Evolutionary conservation across 805 yeast genomes (phyloP).

Genomic region (Yamadazyma endophytica): DNA sequence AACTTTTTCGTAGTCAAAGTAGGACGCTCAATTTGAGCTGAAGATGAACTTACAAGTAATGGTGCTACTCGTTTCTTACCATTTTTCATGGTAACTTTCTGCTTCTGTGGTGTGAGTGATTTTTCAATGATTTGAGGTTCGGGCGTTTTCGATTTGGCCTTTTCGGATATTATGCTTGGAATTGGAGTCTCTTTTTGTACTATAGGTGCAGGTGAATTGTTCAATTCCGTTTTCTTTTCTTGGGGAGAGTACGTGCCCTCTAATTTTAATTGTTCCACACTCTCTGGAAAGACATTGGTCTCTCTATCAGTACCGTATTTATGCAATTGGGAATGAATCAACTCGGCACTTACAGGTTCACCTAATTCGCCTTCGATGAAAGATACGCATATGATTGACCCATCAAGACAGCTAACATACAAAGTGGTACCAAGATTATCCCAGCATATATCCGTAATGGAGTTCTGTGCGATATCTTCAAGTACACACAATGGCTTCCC

Average conservation of each 20-base stretch:
- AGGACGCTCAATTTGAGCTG: conserved; percentile 3
- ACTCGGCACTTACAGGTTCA: conserved; percentile 54
- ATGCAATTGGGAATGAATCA: conserved; percentile 64
- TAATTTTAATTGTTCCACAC: conserved; percentile 68
- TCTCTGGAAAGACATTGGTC: conserved; percentile 79
- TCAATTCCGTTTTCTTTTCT: conserved; percentile 11
- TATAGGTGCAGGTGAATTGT: not conserved
- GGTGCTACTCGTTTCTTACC: conserved; percentile 79
- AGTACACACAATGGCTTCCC: conserved; percentile 80
- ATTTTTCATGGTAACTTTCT: conserved; percentile 61
- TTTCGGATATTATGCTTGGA: conserved; percentile 9
- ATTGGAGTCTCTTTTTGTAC: conserved; percentile 1
- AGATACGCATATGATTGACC: conserved; percentile 62
- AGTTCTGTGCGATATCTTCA: conserved; percentile 65
- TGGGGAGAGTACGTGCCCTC: conserved; percentile 72
- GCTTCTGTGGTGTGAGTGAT: no score
- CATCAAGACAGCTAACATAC: conserved; percentile 81
- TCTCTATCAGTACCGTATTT: conserved; percentile 89
- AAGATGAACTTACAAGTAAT: conserved; percentile 35
- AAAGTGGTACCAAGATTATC: conserved; percentile 70
- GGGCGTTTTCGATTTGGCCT: not conserved
- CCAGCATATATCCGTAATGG: conserved; percentile 91
- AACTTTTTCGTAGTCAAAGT: conserved; percentile 6
- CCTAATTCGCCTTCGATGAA: conserved; percentile 70
- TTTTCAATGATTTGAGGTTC: not conserved